phyloP scores from a whole-genome alignment of 192 early-diverging fungal species.

The Dissophora globulifera region DNA sequence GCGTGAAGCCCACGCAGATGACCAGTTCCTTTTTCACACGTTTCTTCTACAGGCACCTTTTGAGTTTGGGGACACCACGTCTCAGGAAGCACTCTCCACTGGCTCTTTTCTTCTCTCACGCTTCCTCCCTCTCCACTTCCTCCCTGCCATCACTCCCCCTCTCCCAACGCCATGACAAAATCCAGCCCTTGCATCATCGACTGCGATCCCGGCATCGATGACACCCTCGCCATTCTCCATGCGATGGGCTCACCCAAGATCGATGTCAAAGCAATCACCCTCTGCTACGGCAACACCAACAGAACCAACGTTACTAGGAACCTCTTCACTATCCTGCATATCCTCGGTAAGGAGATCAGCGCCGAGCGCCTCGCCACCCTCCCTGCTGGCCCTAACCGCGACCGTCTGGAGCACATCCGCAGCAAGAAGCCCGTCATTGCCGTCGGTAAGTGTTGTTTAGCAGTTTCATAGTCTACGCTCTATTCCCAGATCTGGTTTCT shows the following conservation, averaged over 20 bases:
- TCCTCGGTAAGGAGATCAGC: slow-evolving; percentile 50
- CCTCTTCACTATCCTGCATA: slow-evolving; percentile 55
- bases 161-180: background rate
- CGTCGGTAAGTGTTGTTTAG: slow-evolving; percentile 44
- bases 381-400: slow-evolving; percentile 14
- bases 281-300: slow-evolving; percentile 58
- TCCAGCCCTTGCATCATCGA: slow-evolving; percentile 46
- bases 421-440: slow-evolving; percentile 48
- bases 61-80: no score
- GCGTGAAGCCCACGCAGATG: no score
- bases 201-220: slow-evolving; percentile 59
- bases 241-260: slow-evolving; percentile 57
- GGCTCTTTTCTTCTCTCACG: no score
- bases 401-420: slow-evolving; percentile 27
- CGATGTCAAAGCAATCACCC: slow-evolving; percentile 58
- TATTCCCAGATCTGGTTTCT: no score
- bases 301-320: slow-evolving; percentile 51
- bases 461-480: no score
- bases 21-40: background rate
- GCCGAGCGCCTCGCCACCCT: slow-evolving; percentile 10
- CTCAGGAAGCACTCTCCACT: no score
- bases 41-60: background rate
- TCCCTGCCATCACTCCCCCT: no score
- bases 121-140: no score
- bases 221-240: slow-evolving; percentile 59